Conservation (phyloP, 352 stramenopile species). For the Elongisporangium anandrum region DNA sequence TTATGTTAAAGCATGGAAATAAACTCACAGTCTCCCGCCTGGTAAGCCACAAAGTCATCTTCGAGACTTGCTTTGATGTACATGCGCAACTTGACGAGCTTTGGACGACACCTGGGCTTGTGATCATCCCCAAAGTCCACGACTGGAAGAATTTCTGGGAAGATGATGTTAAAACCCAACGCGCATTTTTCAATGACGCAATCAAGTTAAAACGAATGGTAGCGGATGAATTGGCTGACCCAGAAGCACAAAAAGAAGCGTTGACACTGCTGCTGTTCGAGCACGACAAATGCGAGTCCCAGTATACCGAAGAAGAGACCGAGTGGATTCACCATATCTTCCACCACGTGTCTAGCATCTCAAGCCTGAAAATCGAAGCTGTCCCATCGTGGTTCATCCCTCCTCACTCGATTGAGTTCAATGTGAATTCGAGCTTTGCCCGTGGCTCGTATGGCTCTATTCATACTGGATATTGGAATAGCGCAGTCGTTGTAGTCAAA, state of each 20-base stretch:
- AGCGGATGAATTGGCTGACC: slow-evolving; percentile 8
- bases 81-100: neutral
- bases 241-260: slow-evolving; percentile 10
- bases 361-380: slow-evolving; percentile 8
- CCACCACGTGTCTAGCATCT: slow-evolving; percentile 8
- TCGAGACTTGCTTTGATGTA: neutral
- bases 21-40: neutral
- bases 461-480: slow-evolving; percentile 20
- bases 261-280: slow-evolving; percentile 16
- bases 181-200: neutral
- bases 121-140: neutral
- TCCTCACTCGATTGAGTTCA: slow-evolving; percentile 17
- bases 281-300: slow-evolving; percentile 13
- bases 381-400: slow-evolving; percentile 17
- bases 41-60: neutral
- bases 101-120: neutral
- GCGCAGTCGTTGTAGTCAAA: slow-evolving; percentile 25
- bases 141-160: neutral
- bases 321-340: slow-evolving; percentile 16
- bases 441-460: slow-evolving; percentile 23
- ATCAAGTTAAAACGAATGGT: neutral
- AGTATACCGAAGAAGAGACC: slow-evolving; percentile 12
- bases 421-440: slow-evolving; percentile 12
- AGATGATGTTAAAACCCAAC: neutral
- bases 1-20: neutral